A percentile compares a stretch with the other conserved stretches of the same genome.
These are phyloP conservation scores for Penicillium capsulatum DNA, from an alignment of 2,329 filamentous ascomycete species.

Conservation along the genomic window DNA sequence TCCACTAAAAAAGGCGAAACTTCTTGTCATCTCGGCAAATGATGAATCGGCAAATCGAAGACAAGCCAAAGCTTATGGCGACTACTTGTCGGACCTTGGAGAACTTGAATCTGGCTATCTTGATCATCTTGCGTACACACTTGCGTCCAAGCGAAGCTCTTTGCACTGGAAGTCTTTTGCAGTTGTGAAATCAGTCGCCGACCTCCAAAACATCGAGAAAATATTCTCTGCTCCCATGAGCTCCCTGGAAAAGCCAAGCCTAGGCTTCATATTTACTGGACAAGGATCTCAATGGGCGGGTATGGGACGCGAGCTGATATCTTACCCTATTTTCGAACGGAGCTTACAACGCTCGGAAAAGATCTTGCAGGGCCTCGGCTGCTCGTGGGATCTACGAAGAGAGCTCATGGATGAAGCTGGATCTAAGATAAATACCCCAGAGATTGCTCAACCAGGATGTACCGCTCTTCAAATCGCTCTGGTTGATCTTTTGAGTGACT, in stretches of 20 bases:
- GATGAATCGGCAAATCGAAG: slow-evolving; percentile 4
- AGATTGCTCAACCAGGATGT: slow-evolving; percentile 8
- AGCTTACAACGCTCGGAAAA: no score
- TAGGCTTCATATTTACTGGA: slow-evolving; percentile 18
- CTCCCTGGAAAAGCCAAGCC: neutral
- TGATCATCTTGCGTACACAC: slow-evolving; percentile 20
- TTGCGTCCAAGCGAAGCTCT: slow-evolving; percentile 16
- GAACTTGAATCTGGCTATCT: slow-evolving; percentile 18
- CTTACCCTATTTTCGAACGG: slow-evolving; percentile 2
- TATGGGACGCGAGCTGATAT: slow-evolving; percentile 16
- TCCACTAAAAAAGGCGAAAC: neutral
- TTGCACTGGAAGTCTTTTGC: slow-evolving; percentile 19
- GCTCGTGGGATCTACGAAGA: no score
- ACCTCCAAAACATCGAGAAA: no score
- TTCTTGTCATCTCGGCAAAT: slow-evolving; percentile 23
- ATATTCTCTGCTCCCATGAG: neutral
- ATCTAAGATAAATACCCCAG: slow-evolving; percentile 10
- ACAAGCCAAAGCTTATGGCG: no score
- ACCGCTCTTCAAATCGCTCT: slow-evolving; percentile 7
- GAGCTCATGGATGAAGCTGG: no score
- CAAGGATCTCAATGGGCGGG: slow-evolving; percentile 24
- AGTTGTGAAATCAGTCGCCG: slow-evolving; percentile 2
- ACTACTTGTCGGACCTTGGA: no score
- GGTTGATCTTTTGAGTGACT: slow-evolving; percentile 4
- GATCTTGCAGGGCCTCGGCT: no score